Base-by-base conservation (phyloP, 257 asterid species). In the Nemophila menziesii region DNA sequence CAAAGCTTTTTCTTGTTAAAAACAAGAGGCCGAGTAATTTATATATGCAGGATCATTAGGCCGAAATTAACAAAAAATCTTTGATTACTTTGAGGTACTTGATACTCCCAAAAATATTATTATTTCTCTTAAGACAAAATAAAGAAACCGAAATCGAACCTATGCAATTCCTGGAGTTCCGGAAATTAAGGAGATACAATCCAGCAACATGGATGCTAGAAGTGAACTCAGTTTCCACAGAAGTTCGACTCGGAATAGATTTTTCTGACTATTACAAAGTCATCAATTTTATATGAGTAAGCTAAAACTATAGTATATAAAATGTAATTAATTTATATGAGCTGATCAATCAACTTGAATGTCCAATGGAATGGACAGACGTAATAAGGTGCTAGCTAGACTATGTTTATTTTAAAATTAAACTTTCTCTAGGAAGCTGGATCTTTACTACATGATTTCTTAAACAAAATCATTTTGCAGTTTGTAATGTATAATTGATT, bases 31-130 rank as follows among this genome's bases (percentile, higher is more conserved):
- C 82, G 61, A 46, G 79, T 78, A 8, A 74, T 80, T 46, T n/a
- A n/a, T n/a, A n/a, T 80, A 77, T 9, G 83, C 89, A 15, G 93
- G 89, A 20, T 79, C 89, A 13, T 51, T 77, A 42, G 93, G 93
- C 41, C 77, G 43, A 5, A 58, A 63, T 26, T 81, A 85, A 4
- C 64, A 60, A 18, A 60, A 72, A 63, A 51, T 78, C 41, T 42
- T 78, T 4, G 90, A 78, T 16, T 72, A 77, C 55, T 81, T 78
- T 52, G 82, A 78, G 90, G 86, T 81, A 71, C 12, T 34, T 23
- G 3, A 41, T 18, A 41, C n/a, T 41, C 11, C n/a, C 9, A 11
- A 38, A n/a, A 13, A 38, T 38, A 11, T 20, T n/a, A n/a, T n/a
- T n/a, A n/a, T 29, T 29, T 10, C 36, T 29, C 36, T 29, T 1